phyloP scores from a whole-genome alignment of 2,329 filamentous ascomycete species.

The Ophiosphaerella herpotricha region DNA sequence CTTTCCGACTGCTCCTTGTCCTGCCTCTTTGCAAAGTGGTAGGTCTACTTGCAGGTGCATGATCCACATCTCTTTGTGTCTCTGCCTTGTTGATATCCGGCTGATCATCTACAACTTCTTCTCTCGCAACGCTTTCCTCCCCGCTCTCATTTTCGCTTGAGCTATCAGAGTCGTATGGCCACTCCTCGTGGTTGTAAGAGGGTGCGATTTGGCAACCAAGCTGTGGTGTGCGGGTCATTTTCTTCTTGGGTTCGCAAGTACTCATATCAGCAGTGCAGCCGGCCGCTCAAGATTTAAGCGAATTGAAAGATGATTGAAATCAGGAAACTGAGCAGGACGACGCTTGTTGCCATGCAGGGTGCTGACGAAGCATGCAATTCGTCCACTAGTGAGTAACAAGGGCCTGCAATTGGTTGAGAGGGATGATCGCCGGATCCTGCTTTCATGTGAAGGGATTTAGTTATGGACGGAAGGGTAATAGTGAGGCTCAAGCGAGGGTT shows the following conservation, averaged over 20 bases:
- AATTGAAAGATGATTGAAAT: neutral
- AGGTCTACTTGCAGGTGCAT: conserved; percentile 10
- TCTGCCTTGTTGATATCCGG: conserved; percentile 28
- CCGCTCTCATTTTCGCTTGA: conserved; percentile 7
- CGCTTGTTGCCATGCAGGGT: neutral
- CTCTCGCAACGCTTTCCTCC: conserved; percentile 1
- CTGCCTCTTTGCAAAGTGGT: conserved; percentile 15
- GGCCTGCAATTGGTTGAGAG: neutral
- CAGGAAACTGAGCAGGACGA: neutral
- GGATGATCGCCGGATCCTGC: neutral
- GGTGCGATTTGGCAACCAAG: conserved; percentile 37
- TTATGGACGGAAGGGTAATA: neutral
- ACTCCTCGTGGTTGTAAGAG: conserved; percentile 23
- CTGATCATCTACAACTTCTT: conserved; percentile 1
- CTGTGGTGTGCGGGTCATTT: conserved; percentile 19
- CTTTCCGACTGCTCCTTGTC: conserved; percentile 25
- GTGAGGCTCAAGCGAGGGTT: neutral
- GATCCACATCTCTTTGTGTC: conserved; percentile 17
- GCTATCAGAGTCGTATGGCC: conserved; percentile 16
- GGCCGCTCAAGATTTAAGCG: no score
- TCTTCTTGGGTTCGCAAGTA: neutral
- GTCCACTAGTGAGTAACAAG: conserved; percentile 1
- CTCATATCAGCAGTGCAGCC: no score
- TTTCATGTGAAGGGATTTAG: neutral
- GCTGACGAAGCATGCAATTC: conserved; percentile 7